Base-by-base conservation (phyloP, 371 early-diverging fungal species). In the Rhizopus sp. region DNA sequence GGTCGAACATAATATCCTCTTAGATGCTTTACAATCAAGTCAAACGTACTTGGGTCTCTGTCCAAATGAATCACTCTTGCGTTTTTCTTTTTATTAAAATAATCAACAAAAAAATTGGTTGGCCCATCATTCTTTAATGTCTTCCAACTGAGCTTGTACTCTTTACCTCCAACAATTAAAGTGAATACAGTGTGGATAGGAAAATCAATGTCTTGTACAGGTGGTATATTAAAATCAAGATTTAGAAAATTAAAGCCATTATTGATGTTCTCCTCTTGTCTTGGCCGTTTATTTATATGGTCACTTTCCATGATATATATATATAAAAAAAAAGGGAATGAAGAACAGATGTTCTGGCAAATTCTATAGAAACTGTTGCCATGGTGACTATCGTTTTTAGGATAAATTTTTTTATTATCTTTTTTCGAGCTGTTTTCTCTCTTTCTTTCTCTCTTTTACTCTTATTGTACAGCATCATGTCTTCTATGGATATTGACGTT, bases 1-100 rank as follows among this genome's bases (percentile, higher is more conserved):
- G 84, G 78, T 23, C 69, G 69, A 32, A 85, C 65, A 60, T 77
- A 74, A 53, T 87, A 87, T 12, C 87, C 87, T 46, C 83, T 77
- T 53, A 87, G 66, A 66, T 85, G 81, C 46, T 77, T 78, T 40
- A 80, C 79, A 62, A 87, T 76, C 17, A 78, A 60, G 33, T 73
- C 70, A 69, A 87, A 87, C 3, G 72, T 72, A 15, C 77, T 77
- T 17, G 85, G 76, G 53, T 83, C 83, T 34, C 85, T 71, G 55
- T 87, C 83, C 59, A 87, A 69, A 57, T 84, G 73, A 72, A 87
- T 68, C 7, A 58, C 65, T 23, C 55, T 77, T 32, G 67, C 57
- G 17, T 38, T 46, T 46, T 53, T 77, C 54, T 60, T 75, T 55
- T 57, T 62, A 37, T 58, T 44, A 40, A 77, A 77, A 58, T 62